These are phyloP conservation scores for Magnusiomyces sp. DNA, from an alignment of 1,139 yeast genomes.

Conservation along the genomic window DNA sequence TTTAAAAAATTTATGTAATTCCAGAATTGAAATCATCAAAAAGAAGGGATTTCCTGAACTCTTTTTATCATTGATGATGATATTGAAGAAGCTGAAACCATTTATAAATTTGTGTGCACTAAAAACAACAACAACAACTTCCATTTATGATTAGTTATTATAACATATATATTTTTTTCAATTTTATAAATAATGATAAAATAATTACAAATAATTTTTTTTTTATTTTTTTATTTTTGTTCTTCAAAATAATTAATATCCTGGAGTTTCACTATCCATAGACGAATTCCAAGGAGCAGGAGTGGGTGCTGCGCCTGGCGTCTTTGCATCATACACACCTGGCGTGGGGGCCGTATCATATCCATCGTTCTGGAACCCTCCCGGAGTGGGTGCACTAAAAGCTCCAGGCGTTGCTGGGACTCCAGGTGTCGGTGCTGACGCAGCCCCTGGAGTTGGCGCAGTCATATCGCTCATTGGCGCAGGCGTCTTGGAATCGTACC, in stretches of 20 bases:
- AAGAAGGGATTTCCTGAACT: neutral
- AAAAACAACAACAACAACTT: neutral
- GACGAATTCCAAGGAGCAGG: constrained; percentile 33
- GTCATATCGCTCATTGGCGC: constrained; percentile 35
- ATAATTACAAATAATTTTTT: neutral
- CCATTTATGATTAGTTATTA: neutral
- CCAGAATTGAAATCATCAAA: neutral
- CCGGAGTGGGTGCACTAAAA: constrained; percentile 34
- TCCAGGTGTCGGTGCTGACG: constrained; percentile 33
- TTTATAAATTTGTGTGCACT: neutral
- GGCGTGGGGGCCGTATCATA: constrained; percentile 39
- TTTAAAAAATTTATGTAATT: too few relatives aligned
- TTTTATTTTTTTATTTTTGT: neutral
- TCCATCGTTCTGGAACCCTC: constrained; percentile 35
- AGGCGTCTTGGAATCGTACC: constrained; percentile 12
- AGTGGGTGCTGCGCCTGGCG: constrained; percentile 38
- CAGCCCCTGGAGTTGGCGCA: constrained; percentile 41
- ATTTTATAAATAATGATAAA: neutral
- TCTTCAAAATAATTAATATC: too few relatives aligned
- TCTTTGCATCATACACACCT: constrained; percentile 33
- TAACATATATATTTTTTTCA: neutral
- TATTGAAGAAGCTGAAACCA: neutral
- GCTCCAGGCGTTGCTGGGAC: constrained; percentile 42
- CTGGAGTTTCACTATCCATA: constrained; percentile 32
- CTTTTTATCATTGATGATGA: neutral